Base-by-base conservation (phyloP, 2,329 filamentous ascomycete genomes). In the Colletotrichum acutatum region DNA sequence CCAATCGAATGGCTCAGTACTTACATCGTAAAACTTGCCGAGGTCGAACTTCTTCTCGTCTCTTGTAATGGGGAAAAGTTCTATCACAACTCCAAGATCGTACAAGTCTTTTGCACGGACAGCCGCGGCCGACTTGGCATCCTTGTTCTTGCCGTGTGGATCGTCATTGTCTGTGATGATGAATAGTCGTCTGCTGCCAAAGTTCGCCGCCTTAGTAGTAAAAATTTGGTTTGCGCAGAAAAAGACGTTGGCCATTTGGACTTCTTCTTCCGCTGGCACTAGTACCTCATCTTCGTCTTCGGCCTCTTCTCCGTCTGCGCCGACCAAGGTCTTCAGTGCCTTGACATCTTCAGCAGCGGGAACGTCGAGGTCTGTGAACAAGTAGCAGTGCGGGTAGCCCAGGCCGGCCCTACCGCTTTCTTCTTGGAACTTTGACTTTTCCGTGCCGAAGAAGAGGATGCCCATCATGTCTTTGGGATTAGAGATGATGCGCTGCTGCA, bases 401-500 rank as follows among this genome's bases (percentile, higher is more conserved):
- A 92, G 82, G 14, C 88, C 89, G 68, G 86, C 87, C 8, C 87
- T 86, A 59, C 88, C 90, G 71, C 90, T 88, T 57, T 92, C 91
- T 19, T 91, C 90, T 58, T 92, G 90, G 75, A 95, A 95, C 77
- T 92, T 95, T 52, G 95, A 94, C 82, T 94, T 90, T 78, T 97
- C 88, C 0, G 97, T 99, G 9, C 95, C 95, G 80, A 97, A 99
- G 0, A 99, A 87, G 49, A 99, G 82, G 30, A 99, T 93, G 2
- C 96, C 95, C 90, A 99, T 98, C 94, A 98, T 97, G 74, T 99
- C 97, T 79, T 93, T 95, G 1, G 97, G 97, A 74, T 95, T 96
- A 4, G 96, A 96, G 78, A 99, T 98, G 82, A 99, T 98, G 77
- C 97, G 94, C 84, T 98, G 96, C 84, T 98, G 95, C 94, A 99